Evolutionary conservation across 2,329 filamentous ascomycete genomes (phyloP), one percentile per base, ranked within the genome.

Genomic region (Pseudopithomyces maydicus): DNA sequence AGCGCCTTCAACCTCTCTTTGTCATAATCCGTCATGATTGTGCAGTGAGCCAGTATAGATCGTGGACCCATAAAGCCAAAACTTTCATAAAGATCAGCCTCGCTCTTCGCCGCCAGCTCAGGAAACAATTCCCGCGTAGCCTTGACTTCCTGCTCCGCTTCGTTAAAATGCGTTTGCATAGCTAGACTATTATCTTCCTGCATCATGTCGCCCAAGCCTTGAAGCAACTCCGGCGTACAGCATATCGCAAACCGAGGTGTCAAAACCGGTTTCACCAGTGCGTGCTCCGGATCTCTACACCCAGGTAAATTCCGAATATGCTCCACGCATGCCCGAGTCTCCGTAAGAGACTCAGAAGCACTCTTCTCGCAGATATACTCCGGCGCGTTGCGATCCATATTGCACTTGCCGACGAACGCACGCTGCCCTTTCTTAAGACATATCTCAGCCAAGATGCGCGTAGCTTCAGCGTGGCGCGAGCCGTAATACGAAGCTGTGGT

Each of bases 141-240:
- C 1, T 76, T 61, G 52, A 87, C 84, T 69, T 89, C 87, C 57
- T 86, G 82, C 63, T 80, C 77, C 0, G 86, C 85, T 66, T 89
- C 87, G 70, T 88, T 85, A 76, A 89, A 88, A 68, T 89, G 87
- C 2, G 86, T 89, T 72, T 90, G 87, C 32, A 90, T 83, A 0
- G 84, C 78, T 19, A 89, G 67, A 1, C 79, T 70, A 1, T 43
- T 23, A 54, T 88, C 78, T 10, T 76, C 62, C 3, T 64, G 62
- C 0, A 83, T 82, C 22, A 89, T 80, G 1, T 74, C 66, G 0
- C 87, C 87, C 1, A 90, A 75, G 0, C 85, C 84, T 0, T 64
- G 54, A 2, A 90, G 78, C 0, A 89, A 74, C 2, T 80, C 77
- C 0, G 79, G 71, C 0, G 81, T 81, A 66, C 87, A 89, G 6